Evolutionary conservation across 78 protist genomes (phyloP), one percentile per base, ranked within the genome.

Genomic region (Chrysochromulina parva): DNA sequence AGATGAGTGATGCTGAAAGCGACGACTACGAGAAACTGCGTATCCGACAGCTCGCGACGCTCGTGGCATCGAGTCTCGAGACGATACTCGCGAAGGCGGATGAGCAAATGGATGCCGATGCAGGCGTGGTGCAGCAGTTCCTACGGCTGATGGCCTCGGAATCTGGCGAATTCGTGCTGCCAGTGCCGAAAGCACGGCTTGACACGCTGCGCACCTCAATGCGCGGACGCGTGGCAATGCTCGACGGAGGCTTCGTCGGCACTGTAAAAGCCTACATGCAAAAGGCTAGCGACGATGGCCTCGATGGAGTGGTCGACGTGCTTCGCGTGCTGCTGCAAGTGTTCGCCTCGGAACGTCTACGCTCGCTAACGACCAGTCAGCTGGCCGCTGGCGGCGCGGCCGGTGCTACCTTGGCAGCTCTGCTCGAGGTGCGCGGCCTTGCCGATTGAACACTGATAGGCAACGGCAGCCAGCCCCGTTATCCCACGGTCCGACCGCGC

Each of bases 281-380:
- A 7, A 69, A 69, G 78, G 78, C 78, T 10, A 17, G 17, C 50
- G 7, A 24, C n/a, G 78, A 69, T n/a, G 50, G 78, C 10, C 6
- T 69, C 16, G 78, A 38, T 3, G 78, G 78, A 2, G 13, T 69
- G n/a, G 78, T 69, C 78, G 78, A 69, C 16, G 7, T 69, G 38
- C 78, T 69, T 2, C 78, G 78, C 78, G 78, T n/a, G 78, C n/a
- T 69, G 78, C 78, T 69, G 53, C 78, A 69, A 50, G n/a, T 28
- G 24, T 69, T 69, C 50, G 78, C 78, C n/a, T 28, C 78, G 13
- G 78, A 69, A 50, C 5, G 50, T 38, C 38, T 38, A 38, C 38
- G 38, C 38, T 38, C 38, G 38, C 38, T 38, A 38, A 38, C 38
- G 38, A 38, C 38, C 38, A 38, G 38, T 38, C 38, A 38, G 38